Percentiles rank a stretch among this genome's conserved stretches.
Conservation (phyloP, 2,329 filamentous ascomycete species). For the Aspergillus brunneoviolaceus region DNA sequence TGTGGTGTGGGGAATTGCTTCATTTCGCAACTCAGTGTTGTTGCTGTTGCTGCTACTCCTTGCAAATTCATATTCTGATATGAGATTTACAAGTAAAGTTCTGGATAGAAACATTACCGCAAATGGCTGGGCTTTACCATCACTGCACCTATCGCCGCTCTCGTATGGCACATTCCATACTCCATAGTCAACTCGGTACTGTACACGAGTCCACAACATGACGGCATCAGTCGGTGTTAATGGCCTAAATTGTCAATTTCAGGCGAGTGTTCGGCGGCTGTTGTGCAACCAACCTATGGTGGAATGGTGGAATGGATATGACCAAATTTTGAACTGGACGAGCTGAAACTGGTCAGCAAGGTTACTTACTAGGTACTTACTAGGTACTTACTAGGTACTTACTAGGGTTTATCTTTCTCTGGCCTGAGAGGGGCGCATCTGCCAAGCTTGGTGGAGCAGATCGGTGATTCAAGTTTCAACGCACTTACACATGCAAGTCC, state of each 20-base stretch:
- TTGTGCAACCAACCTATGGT: background rate
- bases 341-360: background rate
- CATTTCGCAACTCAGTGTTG: background rate
- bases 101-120: too few relatives aligned
- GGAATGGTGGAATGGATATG: background rate
- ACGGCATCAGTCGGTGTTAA: background rate
- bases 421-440: background rate
- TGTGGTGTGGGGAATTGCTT: background rate
- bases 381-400: background rate
- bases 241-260: background rate
- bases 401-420: background rate
- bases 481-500: background rate
- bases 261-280: background rate
- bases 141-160: background rate
- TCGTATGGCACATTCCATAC: background rate
- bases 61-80: background rate
- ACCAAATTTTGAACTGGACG: background rate
- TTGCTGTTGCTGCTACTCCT: background rate
- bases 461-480: background rate
- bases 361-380: background rate
- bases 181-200: background rate
- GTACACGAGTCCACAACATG: background rate
- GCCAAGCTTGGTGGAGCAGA: background rate
- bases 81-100: too few relatives aligned
- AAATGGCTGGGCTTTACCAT: too few relatives aligned